These are phyloP conservation scores for Kingdonia uniflora DNA, from an alignment of 164 flowering plant species.

Conservation along the genomic window DNA sequence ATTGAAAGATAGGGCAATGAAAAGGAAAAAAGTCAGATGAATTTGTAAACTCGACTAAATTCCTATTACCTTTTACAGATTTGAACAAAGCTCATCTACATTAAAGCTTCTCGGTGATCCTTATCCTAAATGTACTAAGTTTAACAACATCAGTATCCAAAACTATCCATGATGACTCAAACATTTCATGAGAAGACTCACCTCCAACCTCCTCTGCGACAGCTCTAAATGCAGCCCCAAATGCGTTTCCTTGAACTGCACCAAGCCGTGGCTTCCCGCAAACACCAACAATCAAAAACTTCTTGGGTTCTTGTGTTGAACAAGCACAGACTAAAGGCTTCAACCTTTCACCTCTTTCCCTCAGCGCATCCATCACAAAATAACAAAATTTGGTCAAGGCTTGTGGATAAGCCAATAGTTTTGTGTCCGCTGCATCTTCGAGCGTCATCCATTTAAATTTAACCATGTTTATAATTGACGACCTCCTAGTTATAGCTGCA, in stretches of 20 bases:
- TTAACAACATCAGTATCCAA: slow-evolving; percentile 58
- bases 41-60: not conserved
- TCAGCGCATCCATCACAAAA: slow-evolving; percentile 91
- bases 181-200: slow-evolving; percentile 78
- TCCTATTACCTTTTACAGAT: not conserved
- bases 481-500: slow-evolving; percentile 71
- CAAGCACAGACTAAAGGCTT: slow-evolving; percentile 91
- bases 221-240: slow-evolving; percentile 78
- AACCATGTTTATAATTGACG: slow-evolving; percentile 76
- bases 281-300: slow-evolving; percentile 75
- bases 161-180: slow-evolving; percentile 93
- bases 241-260: slow-evolving; percentile 80
- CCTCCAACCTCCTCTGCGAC: slow-evolving; percentile 81
- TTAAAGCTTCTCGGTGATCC: slow-evolving; percentile 73
- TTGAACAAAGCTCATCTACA: not conserved
- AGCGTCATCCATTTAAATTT: slow-evolving; percentile 94
- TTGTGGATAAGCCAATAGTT: slow-evolving; percentile 76
- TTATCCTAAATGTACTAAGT: slow-evolving; percentile 80
- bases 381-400: slow-evolving; percentile 89
- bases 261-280: slow-evolving; percentile 89
- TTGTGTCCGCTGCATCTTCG: slow-evolving; percentile 75
- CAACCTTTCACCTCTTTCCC: slow-evolving; percentile 90
- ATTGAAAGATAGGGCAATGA: no score
- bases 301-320: slow-evolving; percentile 47
- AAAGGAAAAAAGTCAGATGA: not conserved